Percentiles rank a stretch among this genome's conserved stretches.
Conservation (phyloP, 2,329 filamentous ascomycete species). For the Colletotrichum noveboracense region DNA sequence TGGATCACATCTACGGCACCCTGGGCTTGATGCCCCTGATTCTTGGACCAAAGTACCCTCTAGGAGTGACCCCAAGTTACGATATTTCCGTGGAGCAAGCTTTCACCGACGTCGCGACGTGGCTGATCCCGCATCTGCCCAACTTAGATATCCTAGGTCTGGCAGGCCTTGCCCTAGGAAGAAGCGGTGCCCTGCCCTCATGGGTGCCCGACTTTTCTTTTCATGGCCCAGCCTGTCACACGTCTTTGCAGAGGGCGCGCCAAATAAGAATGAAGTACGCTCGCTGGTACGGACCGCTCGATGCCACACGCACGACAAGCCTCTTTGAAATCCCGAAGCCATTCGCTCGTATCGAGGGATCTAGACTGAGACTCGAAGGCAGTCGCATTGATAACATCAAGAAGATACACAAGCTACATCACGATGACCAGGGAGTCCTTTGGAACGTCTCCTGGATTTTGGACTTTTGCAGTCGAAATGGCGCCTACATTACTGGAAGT, state of each 20-base stretch:
- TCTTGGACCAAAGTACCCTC: not conserved
- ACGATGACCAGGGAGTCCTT: not conserved
- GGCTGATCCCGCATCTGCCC: not conserved
- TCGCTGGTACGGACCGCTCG: not conserved
- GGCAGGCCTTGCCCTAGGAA: not conserved
- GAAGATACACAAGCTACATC: not conserved
- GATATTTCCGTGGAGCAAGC: not conserved
- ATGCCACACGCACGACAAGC: not conserved
- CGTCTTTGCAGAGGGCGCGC: not conserved
- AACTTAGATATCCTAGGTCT: constrained; percentile 4
- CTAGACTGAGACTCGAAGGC: not conserved
- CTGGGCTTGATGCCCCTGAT: constrained; percentile 1
- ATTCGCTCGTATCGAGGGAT: not conserved
- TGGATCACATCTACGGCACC: not conserved
- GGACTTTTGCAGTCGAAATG: not conserved
- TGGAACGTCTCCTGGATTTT: not conserved
- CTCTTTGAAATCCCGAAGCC: not conserved
- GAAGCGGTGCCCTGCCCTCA: not conserved
- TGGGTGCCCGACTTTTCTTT: constrained; percentile 9
- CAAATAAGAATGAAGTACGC: not conserved
- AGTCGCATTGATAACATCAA: not conserved
- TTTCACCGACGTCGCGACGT: not conserved
- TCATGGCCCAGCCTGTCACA: not conserved
- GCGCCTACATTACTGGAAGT: not conserved
- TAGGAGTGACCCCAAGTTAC: not conserved